Evolutionary conservation across 495 filamentous ascomycete genomes (phyloP), one percentile per base, ranked within the genome.

Genomic region (Pseudoneurospora amorphoporcata): DNA sequence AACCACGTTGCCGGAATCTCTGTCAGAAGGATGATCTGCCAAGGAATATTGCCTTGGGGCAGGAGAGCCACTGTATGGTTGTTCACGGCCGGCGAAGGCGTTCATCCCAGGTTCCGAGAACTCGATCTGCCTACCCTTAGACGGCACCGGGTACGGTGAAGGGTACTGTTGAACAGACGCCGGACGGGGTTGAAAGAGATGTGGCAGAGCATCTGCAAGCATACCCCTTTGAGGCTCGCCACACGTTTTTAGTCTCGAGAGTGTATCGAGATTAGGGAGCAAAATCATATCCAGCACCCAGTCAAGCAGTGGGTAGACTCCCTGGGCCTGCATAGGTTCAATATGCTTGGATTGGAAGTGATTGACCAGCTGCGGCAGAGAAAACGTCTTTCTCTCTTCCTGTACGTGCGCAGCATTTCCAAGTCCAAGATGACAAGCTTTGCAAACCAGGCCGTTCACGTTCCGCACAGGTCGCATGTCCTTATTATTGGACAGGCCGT

Each of bases 211-310:
- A 19, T 85, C 86, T 4, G 83, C 82, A 68, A 93, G 81, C 4
- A 92, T 79, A 75, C 72, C 85, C 83, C 77, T 91, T 84, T 85
- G 91, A 86, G 68, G 86, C 85, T 76, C 72, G 68, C 80, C 78
- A 9, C 84, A 79, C 71, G 82, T 76, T 8, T 82, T 76, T 17
- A 91, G 77, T 9, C 81, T 81, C 10, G 81, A 78, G 47, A 92
- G 81, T 9, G 84, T 72, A 14, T 82, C 75, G 19, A 81, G 71
- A 74, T 89, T 87, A 2, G 90, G 89, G 35, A 91, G 83, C 73
- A 90, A 84, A 69, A 94, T 87, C 92, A 94, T 93, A 71, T 93
- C 85, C 61, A 80, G 78, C 69, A 83, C 85, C 92, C 92, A 94
- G 79, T 93, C 86, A 17, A 85, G 78, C 16, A 76, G 71, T 68